These are phyloP conservation scores for Tetrahymena borealis DNA, from an alignment of 73 alveolate genomes.

Conservation along the genomic window DNA sequence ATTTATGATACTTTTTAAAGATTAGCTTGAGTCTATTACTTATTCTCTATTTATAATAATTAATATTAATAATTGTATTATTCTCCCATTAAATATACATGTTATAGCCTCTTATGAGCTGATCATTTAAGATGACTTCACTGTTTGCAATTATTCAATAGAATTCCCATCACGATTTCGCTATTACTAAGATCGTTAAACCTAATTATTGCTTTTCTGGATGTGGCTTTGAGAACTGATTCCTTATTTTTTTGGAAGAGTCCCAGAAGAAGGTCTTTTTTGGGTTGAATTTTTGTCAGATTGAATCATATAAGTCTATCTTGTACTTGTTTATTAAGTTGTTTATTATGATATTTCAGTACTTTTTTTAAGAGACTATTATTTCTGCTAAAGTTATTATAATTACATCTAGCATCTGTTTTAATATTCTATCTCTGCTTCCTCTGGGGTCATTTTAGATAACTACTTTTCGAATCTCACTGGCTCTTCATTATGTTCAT, in stretches of 20 bases:
- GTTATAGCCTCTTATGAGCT: not conserved
- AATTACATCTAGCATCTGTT: not conserved
- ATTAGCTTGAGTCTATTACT: no score
- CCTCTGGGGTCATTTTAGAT: not conserved
- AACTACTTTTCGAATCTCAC: not conserved
- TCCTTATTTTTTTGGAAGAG: not conserved
- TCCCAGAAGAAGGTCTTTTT: not conserved
- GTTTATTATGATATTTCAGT: not conserved
- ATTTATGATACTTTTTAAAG: no score
- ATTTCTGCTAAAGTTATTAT: not conserved
- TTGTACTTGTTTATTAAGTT: not conserved
- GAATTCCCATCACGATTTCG: not conserved
- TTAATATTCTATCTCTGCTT: not conserved
- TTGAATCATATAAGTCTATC: not conserved
- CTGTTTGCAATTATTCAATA: not conserved
- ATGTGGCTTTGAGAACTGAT: not conserved
- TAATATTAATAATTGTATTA: not conserved
- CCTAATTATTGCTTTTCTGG: not conserved
- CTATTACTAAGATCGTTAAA: not conserved
- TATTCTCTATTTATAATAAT: not conserved
- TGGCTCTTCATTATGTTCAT: not conserved
- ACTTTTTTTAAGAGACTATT: not conserved
- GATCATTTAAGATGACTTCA: not conserved
- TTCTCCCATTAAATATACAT: not conserved
- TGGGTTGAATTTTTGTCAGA: not conserved